A percentile compares a stretch with the other conserved stretches of the same genome.
Evolutionary conservation across 371 early-diverging fungal species (phyloP).

Genomic region (Sporodiniella umbellata): DNA sequence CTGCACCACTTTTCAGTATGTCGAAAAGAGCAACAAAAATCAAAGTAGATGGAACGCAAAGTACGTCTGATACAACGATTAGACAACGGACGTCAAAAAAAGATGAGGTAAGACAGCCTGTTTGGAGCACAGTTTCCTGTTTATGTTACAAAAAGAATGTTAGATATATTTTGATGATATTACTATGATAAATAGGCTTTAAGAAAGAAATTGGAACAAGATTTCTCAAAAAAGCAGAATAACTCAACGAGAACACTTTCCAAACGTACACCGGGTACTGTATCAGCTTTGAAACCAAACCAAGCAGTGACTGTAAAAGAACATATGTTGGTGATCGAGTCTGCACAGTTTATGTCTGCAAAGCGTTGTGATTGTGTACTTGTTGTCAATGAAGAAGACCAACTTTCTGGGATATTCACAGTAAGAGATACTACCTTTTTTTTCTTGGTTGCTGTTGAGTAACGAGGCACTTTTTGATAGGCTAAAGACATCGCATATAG

Average conservation of each 20-base stretch:
- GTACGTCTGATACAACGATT: slow-evolving; percentile 9
- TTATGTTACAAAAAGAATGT: no score
- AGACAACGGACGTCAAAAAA: slow-evolving; percentile 19
- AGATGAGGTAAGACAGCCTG: slow-evolving; percentile 15
- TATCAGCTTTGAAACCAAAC: slow-evolving; percentile 82
- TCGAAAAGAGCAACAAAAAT: slow-evolving; percentile 13
- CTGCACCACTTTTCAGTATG: background rate
- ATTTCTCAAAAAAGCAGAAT: slow-evolving; percentile 61
- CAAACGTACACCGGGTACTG: slow-evolving; percentile 73
- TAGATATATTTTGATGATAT: no score
- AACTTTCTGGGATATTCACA: slow-evolving; percentile 93
- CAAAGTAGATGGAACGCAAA: slow-evolving; percentile 8
- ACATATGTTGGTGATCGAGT: slow-evolving; percentile 86
- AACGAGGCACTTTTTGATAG: slow-evolving; percentile 16
- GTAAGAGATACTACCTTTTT: slow-evolving; percentile 9
- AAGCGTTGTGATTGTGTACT: slow-evolving; percentile 94
- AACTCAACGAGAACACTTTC: slow-evolving; percentile 29
- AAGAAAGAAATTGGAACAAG: slow-evolving; percentile 72
- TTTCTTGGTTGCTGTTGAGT: background rate
- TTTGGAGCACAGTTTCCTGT: background rate
- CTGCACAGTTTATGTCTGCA: slow-evolving; percentile 97
- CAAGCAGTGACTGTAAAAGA: slow-evolving; percentile 90
- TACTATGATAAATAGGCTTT: slow-evolving; percentile 39
- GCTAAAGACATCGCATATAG: slow-evolving; percentile 50
- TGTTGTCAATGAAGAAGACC: slow-evolving; percentile 88